These are phyloP conservation scores for Cadophora sp. DNA, from an alignment of 2,329 filamentous ascomycete species.

Conservation along the genomic window DNA sequence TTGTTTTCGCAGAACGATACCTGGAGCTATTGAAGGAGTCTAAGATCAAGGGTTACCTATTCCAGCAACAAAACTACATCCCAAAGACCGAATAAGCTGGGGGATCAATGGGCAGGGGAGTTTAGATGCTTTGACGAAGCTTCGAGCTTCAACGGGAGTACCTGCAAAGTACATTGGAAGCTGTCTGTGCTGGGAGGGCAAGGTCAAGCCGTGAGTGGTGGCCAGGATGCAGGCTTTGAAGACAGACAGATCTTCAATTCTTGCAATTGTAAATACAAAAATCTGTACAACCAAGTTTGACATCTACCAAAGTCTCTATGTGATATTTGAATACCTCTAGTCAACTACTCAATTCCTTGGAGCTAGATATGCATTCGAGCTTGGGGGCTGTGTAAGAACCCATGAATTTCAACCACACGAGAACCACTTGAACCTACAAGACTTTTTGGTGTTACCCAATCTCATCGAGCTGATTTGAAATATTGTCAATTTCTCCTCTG, in stretches of 20 bases:
- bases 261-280: constrained; percentile 29
- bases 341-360: not conserved
- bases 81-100: constrained; percentile 43
- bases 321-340: not conserved
- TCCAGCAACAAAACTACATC: constrained; percentile 80
- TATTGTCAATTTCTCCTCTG: too few relatives aligned
- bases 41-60: constrained; percentile 80
- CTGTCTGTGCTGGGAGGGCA: not conserved
- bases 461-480: too few relatives aligned
- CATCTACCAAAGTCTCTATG: not conserved
- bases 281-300: constrained; percentile 19
- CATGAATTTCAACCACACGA: not conserved
- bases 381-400: too few relatives aligned
- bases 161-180: not conserved
- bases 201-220: not conserved
- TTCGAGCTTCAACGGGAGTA: too few relatives aligned
- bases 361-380: not conserved
- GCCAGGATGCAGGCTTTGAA: constrained; percentile 18
- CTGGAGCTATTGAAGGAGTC: constrained; percentile 77
- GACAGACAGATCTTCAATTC: constrained; percentile 22
- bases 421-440: not conserved
- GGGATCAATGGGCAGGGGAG: not conserved
- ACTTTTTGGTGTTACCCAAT: too few relatives aligned
- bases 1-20: constrained; percentile 68
- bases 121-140: not conserved